Evolutionary conservation across 306 rosid genomes (phyloP), one percentile per base, ranked within the genome.

Genomic region (Acacia crassicarpa): DNA sequence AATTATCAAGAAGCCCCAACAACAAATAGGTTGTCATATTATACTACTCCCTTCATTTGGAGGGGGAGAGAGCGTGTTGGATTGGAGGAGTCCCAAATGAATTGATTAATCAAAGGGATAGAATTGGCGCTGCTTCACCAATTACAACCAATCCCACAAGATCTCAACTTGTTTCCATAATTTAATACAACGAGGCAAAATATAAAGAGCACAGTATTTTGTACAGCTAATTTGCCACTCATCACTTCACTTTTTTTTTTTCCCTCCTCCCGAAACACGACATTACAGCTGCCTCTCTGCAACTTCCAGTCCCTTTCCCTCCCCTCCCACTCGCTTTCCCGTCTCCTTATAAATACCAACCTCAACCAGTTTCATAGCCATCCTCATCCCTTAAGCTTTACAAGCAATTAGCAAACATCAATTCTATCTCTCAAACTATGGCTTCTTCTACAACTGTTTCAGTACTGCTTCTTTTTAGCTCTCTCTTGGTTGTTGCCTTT

Each of bases 271-370:
- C 19, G 59, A 19, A 6, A 53, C 59, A 19, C 27, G 0, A 5
- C n/a, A 49, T 49, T 14, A 63, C 68, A 65, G 44, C 70, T 38
- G 7, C 12, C 66, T 58, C 66, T 3, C 27, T 27, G 86, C 67
- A 72, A 58, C 32, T 85, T 85, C 77, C 32, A 71, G 46, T 16
- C 33, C 51, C 53, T 49, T 85, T 77, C 84, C 79, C 63, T 44
- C 40, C 11, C 30, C n/a, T 4, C 6, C 35, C 2, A 20, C 72
- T 6, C 33, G 58, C 45, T 2, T 13, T 16, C 38, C 56, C 12
- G 0, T 4, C 54, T 33, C 30, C 0, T 2, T 80, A 72, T 69
- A 84, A 84, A 81, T 65, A 77, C 70, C 66, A 69, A 48, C 23
- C 61, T 12, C 46, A 16, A 15, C 44, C n/a, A 12, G 0, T 17